Conservation (phyloP, 495 filamentous ascomycete species). For the Daldinia vernicosa region DNA sequence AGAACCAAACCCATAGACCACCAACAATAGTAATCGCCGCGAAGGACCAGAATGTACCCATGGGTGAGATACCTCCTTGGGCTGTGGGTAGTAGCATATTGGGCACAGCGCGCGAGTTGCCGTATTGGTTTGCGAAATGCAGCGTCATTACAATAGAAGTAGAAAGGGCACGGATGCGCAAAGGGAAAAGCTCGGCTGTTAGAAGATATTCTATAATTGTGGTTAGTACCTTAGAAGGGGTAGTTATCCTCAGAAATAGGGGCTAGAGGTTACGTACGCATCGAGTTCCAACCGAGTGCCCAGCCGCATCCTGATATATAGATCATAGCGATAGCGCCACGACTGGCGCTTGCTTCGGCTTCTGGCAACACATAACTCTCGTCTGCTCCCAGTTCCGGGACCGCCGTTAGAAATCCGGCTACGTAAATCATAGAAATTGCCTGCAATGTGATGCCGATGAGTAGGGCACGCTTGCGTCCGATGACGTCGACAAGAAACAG, state of each 20-base stretch:
- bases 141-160: constrained; percentile 64
- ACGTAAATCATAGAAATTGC: constrained; percentile 74
- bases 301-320: constrained; percentile 73
- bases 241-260: background rate
- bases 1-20: constrained; percentile 66
- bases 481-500: constrained; percentile 79
- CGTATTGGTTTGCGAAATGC: constrained; percentile 79
- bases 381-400: constrained; percentile 55
- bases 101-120: constrained; percentile 66
- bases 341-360: constrained; percentile 50
- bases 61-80: constrained; percentile 58
- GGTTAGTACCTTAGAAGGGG: background rate
- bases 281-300: constrained; percentile 78
- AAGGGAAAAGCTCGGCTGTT: constrained; percentile 77
- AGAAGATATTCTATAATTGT: constrained; percentile 66
- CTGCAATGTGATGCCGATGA: constrained; percentile 70
- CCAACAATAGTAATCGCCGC: constrained; percentile 67
- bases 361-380: constrained; percentile 43
- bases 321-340: constrained; percentile 71
- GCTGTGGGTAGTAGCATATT: constrained; percentile 62
- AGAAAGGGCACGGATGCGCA: constrained; percentile 62
- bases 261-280: constrained; percentile 49
- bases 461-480: constrained; percentile 73
- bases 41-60: constrained; percentile 74
- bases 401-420: constrained; percentile 68